Conservation (phyloP, 495 filamentous ascomycete genomes). For the Cercophora scortea region DNA sequence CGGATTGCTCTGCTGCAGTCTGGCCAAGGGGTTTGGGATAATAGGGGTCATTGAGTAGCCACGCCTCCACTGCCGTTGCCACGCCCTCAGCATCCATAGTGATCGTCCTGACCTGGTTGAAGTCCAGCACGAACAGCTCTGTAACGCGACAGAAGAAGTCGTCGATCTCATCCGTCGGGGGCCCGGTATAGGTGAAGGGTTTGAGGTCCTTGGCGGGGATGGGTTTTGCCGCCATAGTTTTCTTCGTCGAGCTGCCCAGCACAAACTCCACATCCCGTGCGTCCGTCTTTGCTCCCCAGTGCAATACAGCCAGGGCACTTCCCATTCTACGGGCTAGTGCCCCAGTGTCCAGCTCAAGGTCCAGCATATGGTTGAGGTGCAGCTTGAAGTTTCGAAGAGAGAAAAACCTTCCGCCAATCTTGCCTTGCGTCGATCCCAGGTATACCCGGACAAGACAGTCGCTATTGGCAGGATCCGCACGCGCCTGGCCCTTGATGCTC, state of each 20-base stretch:
- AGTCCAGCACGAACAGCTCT: conserved; percentile 19
- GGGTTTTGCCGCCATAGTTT: not conserved
- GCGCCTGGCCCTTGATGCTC: conserved; percentile 1
- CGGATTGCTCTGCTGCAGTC: not conserved
- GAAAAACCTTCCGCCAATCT: conserved; percentile 2
- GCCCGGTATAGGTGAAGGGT: too few species aligned
- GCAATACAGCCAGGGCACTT: conserved; percentile 4
- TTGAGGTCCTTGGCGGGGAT: too few species aligned
- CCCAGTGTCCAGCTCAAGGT: conserved; percentile 4
- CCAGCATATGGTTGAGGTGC: conserved; percentile 10
- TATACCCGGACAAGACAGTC: conserved; percentile 23
- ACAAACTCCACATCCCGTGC: conserved; percentile 15
- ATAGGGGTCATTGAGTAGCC: conserved; percentile 14
- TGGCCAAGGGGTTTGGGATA: conserved; percentile 12
- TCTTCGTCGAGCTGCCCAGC: conserved; percentile 3
- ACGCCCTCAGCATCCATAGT: conserved; percentile 18
- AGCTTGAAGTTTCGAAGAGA: conserved; percentile 13
- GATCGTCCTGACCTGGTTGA: conserved; percentile 19
- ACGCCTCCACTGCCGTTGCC: conserved; percentile 11
- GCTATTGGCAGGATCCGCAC: conserved; percentile 8
- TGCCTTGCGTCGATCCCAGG: conserved; percentile 13
- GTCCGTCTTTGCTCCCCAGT: conserved; percentile 12
- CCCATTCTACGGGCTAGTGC: conserved; percentile 6
- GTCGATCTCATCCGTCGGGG: not conserved
- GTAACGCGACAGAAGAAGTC: conserved; percentile 10